Percentiles rank a stretch among this genome's conserved stretches.
These are phyloP conservation scores for Salix koriyanagi DNA, from an alignment of 345 rosid species.

Conservation along the genomic window DNA sequence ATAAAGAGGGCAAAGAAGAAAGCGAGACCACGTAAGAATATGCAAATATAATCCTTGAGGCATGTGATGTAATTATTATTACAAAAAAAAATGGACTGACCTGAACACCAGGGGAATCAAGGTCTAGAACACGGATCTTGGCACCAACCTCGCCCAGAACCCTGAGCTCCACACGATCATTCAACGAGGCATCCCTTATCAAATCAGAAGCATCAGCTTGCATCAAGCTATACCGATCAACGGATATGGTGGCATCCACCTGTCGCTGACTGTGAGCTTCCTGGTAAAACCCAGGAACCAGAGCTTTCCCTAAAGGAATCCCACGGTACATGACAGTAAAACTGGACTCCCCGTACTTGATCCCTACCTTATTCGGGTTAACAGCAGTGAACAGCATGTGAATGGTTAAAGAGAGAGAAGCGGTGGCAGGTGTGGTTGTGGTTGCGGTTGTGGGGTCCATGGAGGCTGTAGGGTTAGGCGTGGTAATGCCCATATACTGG, in stretches of 20 bases:
- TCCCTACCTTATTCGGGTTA: slow-evolving; percentile 94
- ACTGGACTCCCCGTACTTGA: slow-evolving; percentile 89
- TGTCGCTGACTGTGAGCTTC: slow-evolving; percentile 70
- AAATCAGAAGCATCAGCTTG: slow-evolving; percentile 76
- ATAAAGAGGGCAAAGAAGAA: not conserved
- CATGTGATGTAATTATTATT: too few relatives aligned
- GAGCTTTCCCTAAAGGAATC: slow-evolving; percentile 81
- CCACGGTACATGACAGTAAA: slow-evolving; percentile 95
- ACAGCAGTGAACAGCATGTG: slow-evolving; percentile 80
- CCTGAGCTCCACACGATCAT: slow-evolving; percentile 77
- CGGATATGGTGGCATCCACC: slow-evolving; percentile 75
- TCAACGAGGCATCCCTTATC: slow-evolving; percentile 75
- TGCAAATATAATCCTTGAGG: not conserved
- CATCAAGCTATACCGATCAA: slow-evolving; percentile 76
- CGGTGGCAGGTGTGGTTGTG: slow-evolving; percentile 25
- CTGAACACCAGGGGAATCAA: slow-evolving; percentile 98
- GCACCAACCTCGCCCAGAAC: slow-evolving; percentile 85
- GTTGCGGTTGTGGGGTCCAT: slow-evolving; percentile 33
- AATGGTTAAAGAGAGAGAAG: slow-evolving; percentile 69
- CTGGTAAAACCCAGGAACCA: slow-evolving; percentile 87
- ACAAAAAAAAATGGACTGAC: slow-evolving; percentile 22
- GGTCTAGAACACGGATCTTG: slow-evolving; percentile 80
- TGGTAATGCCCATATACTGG: slow-evolving; percentile 75
- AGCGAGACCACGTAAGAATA: not conserved
- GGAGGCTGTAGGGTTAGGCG: slow-evolving; percentile 34